phyloP scores from a whole-genome alignment of 192 early-diverging fungal species.

The Neocallimastix lanati region DNA sequence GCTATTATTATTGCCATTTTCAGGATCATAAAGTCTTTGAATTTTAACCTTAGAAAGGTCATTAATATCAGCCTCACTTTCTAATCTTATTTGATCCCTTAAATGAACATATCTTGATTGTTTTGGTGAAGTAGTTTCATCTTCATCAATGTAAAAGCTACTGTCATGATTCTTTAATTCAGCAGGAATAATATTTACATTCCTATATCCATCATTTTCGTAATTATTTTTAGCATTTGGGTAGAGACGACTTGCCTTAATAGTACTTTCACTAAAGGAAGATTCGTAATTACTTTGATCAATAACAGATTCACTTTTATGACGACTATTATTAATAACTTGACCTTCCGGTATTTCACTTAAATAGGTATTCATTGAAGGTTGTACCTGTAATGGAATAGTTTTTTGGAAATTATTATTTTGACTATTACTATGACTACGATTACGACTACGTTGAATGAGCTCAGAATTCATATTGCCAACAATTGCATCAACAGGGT shows the following conservation, averaged over 20 bases:
- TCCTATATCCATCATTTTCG: neutral
- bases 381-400: neutral
- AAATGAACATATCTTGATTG: neutral
- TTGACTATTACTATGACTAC: neutral
- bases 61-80: neutral
- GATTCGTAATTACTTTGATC: neutral
- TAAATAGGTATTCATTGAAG: neutral
- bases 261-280: neutral
- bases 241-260: neutral
- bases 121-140: neutral
- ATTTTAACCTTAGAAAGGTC: neutral
- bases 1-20: too few relatives aligned
- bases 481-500: neutral
- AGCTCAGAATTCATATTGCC: neutral
- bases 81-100: neutral
- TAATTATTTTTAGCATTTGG: neutral
- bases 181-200: neutral
- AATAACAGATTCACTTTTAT: neutral
- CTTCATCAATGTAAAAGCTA: neutral
- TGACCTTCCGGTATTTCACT: neutral
- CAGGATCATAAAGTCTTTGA: neutral
- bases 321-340: neutral
- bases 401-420: neutral
- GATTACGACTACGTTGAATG: neutral
- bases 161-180: neutral